These are phyloP conservation scores for Lentinula guzmanii DNA, from an alignment of 768 basidiomycete species.

Conservation along the genomic window DNA sequence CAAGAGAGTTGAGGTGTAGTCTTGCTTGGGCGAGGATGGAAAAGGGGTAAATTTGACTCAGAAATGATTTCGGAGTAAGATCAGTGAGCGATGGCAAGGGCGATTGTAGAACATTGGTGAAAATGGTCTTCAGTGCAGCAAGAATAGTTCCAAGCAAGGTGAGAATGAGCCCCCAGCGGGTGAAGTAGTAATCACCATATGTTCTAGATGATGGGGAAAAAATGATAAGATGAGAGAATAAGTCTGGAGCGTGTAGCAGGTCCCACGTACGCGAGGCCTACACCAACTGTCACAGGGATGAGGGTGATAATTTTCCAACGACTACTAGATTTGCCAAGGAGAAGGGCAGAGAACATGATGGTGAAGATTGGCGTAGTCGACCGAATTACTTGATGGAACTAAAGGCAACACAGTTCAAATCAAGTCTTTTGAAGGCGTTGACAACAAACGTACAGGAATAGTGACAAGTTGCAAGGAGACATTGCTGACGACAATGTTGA, in stretches of 20 bases:
- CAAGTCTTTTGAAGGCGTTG: not conserved
- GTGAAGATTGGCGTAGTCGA: constrained; percentile 92
- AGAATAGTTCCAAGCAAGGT: constrained; percentile 89
- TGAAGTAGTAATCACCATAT: constrained; percentile 95
- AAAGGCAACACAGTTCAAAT: not conserved
- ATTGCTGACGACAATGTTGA: constrained; percentile 96
- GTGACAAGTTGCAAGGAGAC: constrained; percentile 84
- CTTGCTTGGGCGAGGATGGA: constrained; percentile 18
- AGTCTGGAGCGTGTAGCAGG: not conserved
- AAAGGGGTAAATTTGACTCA: constrained; percentile 15
- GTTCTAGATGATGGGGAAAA: constrained; percentile 44
- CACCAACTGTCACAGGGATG: constrained; percentile 82
- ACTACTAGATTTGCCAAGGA: constrained; percentile 60
- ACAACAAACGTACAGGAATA: constrained; percentile 60
- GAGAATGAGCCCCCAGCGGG: constrained; percentile 74
- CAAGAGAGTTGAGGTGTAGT: constrained; percentile 64
- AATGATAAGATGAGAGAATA: not conserved
- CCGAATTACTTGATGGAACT: constrained; percentile 98
- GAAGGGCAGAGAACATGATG: constrained; percentile 64
- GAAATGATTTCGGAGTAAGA: constrained; percentile 5
- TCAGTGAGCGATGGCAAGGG: constrained; percentile 17
- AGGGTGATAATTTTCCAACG: constrained; percentile 64
- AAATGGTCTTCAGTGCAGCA: constrained; percentile 90
- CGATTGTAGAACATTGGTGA: constrained; percentile 78
- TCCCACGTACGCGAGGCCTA: constrained; percentile 76